Base-by-base conservation (phyloP, 169 alveolate genomes). In the Plasmodium ovale region DNA sequence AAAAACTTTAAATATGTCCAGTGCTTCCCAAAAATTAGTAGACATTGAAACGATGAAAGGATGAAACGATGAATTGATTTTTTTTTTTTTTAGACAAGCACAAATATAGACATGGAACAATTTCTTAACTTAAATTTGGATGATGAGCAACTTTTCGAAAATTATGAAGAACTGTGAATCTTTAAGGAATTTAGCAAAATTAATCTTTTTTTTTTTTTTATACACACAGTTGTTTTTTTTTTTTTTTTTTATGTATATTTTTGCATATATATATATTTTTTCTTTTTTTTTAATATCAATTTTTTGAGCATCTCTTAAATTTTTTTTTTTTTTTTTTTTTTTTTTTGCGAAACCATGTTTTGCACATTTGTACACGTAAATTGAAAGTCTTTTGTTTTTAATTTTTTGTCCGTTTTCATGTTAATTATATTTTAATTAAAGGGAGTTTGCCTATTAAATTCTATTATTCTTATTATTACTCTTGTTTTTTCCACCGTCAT, bases 81-180 rank as follows among this genome's bases (percentile, higher is more conserved):
- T 65, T 65, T 85, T 53, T 68, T 56, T 67, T 68, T 85, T 54
- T 49, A 85, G 91, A 85, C 91, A 47, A 51, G 58, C 33, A 54
- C 87, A 33, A 31, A 85, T 39, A 54, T 85, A 68, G 71, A 85
- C 47, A 69, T 85, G 39, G 27, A 21, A 51, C 12, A 85, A 85
- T 85, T 85, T 19, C 74, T 39, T 56, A 54, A 16, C 73, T 19
- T 85, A 21, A 35, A 64, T 68, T 69, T 85, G 53, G 91, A 85
- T 62, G 87, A 85, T 37, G 91, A 85, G 21, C 85, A 85, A 54
- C 85, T 85, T 68, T 85, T 85, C 33, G 91, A 85, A 39, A 68
- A 69, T 54, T 85, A 85, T 58, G 91, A 85, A 71, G 91, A 85
- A 47, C 35, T 85, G 23, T 85, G 42, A 69, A 85, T 59, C 29